A percentile compares a stretch with the other conserved stretches of the same genome.
Conservation (phyloP, 768 basidiomycete species). For the Hericium rajendrae region DNA sequence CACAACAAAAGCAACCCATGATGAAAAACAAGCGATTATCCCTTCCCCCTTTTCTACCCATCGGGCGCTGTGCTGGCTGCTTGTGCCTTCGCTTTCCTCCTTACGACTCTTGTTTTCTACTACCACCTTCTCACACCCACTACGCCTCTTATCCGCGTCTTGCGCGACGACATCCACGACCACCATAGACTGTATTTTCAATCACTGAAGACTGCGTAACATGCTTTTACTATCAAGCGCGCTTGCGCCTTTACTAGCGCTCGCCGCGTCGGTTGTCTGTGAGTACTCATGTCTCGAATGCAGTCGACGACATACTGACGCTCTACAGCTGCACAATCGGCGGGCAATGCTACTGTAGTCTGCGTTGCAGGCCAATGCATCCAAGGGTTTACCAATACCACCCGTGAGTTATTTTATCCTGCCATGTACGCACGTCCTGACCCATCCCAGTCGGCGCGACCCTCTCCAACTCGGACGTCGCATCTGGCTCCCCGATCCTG, state of each 20-base stretch:
- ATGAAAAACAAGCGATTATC: not conserved
- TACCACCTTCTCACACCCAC: not conserved
- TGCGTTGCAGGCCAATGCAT: slow-evolving; percentile 88
- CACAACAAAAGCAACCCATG: not conserved
- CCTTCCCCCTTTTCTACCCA: not conserved
- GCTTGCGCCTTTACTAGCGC: not conserved
- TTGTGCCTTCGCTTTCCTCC: not conserved
- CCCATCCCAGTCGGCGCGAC: slow-evolving; percentile 57
- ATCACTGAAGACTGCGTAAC: not conserved
- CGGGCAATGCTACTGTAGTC: slow-evolving; percentile 44
- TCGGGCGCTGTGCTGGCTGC: not conserved
- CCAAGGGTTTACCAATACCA: slow-evolving; percentile 66
- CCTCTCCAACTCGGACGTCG: slow-evolving; percentile 43
- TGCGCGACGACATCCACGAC: not conserved
- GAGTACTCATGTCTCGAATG: not conserved
- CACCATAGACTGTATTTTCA: not conserved
- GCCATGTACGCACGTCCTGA: not conserved
- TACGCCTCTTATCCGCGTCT: not conserved
- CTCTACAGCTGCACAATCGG: not conserved
- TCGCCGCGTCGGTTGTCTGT: slow-evolving; percentile 19
- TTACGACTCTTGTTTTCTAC: not conserved
- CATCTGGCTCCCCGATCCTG: slow-evolving; percentile 35
- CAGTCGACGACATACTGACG: not conserved
- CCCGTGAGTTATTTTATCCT: slow-evolving; percentile 36
- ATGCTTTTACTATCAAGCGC: not conserved